These are phyloP conservation scores for Rhizoclosmatium globosum DNA, from an alignment of 192 early-diverging fungal species.

Conservation along the genomic window DNA sequence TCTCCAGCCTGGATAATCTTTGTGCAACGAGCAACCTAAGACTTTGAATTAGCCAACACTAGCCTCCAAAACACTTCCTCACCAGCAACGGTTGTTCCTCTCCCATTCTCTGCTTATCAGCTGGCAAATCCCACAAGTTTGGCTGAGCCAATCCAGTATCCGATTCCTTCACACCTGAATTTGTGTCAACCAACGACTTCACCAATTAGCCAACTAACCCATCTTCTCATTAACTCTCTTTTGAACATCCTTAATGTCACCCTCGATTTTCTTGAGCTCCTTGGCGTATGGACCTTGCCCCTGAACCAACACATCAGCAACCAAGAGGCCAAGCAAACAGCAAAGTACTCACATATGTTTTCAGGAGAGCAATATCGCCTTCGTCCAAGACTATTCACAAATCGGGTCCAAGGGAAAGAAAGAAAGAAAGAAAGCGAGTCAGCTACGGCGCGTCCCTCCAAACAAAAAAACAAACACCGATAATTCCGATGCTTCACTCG, in stretches of 20 bases:
- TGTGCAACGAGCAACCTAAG: constrained; percentile 94
- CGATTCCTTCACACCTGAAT: constrained; percentile 91
- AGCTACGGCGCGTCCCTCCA: constrained; percentile 14
- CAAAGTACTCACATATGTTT: constrained; percentile 83
- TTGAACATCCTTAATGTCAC: constrained; percentile 96
- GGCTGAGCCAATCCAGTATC: constrained; percentile 98
- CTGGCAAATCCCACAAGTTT: constrained; percentile 98
- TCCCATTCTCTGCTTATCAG: constrained; percentile 96
- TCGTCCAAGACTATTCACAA: constrained; percentile 79
- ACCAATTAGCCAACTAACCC: constrained; percentile 56
- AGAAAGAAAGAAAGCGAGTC: neutral
- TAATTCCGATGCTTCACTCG: neutral
- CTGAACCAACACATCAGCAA: constrained; percentile 47
- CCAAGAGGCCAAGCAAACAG: neutral
- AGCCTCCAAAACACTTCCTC: constrained; percentile 10
- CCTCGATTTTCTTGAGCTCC: constrained; percentile 92
- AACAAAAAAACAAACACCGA: neutral
- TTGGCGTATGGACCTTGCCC: constrained; percentile 98
- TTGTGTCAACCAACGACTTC: neutral
- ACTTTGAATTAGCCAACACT: neutral
- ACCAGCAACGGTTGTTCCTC: constrained; percentile 94
- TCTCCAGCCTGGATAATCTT: constrained; percentile 97
- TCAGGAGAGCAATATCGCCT: constrained; percentile 89
- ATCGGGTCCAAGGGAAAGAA: neutral
- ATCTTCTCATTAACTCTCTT: constrained; percentile 99